A percentile compares a stretch with the other conserved stretches of the same genome.
These are phyloP conservation scores for Tricholoma saponaceum DNA, from an alignment of 768 basidiomycete genomes.

Conservation along the genomic window DNA sequence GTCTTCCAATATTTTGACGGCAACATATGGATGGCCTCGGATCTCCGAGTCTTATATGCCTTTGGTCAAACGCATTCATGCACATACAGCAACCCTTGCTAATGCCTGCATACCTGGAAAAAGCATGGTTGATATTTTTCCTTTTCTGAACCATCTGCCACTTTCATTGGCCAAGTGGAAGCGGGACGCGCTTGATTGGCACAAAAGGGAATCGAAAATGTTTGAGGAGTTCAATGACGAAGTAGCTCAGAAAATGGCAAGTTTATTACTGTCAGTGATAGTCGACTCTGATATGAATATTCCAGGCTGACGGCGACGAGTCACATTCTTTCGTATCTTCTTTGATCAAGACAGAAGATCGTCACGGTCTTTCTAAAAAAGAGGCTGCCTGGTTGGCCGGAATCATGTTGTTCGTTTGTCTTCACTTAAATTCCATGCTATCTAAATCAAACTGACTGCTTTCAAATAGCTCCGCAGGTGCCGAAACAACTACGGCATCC, in stretches of 20 bases:
- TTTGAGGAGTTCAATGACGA: background rate
- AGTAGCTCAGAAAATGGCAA: background rate
- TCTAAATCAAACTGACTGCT: background rate
- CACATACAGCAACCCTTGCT: background rate
- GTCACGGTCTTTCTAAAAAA: background rate
- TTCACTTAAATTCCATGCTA: too few relatives aligned
- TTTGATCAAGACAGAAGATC: background rate
- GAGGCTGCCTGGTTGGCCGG: conserved; percentile 2
- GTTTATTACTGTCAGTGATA: background rate
- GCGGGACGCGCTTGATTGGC: conserved; percentile 2
- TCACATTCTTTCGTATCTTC: background rate
- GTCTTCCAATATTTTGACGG: background rate
- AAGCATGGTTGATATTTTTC: conserved; percentile 1
- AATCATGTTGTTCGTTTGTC: conserved; percentile 1
- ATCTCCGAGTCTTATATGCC: background rate
- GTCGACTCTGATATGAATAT: background rate
- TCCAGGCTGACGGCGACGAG: background rate
- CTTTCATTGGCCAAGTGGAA: conserved; percentile 1
- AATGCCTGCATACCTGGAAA: conserved; percentile 1
- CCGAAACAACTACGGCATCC: conserved; percentile 1
- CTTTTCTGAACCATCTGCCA: conserved; percentile 1
- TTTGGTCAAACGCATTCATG: conserved; percentile 1
- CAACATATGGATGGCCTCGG: conserved; percentile 1
- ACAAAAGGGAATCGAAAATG: background rate
- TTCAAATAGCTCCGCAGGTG: background rate